Conservation (phyloP, 2,329 filamentous ascomycete species). For the Hansfordia pulvinata region DNA sequence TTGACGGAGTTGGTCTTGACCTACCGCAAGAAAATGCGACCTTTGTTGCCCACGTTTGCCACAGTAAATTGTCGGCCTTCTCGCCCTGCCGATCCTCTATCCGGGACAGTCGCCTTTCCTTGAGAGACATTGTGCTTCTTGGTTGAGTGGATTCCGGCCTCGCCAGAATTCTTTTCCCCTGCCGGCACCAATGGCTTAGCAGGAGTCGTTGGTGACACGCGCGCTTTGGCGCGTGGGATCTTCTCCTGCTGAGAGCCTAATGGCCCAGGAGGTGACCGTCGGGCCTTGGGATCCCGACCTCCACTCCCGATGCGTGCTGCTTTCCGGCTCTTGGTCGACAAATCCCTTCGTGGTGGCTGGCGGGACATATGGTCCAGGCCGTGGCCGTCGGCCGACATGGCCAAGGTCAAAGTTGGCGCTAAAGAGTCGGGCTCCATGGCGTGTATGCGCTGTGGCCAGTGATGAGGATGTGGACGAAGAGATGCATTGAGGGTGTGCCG, state of each 20-base stretch:
- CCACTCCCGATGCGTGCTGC: slow-evolving; percentile 5
- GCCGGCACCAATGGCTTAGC: slow-evolving; percentile 14
- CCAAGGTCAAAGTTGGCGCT: slow-evolving; percentile 10
- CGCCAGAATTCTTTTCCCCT: slow-evolving; percentile 10
- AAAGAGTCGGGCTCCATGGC: slow-evolving; percentile 15
- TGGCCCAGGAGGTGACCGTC: slow-evolving; percentile 9
- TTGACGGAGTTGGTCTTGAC: slow-evolving; percentile 16
- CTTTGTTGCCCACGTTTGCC: slow-evolving; percentile 71
- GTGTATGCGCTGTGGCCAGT: slow-evolving; percentile 16
- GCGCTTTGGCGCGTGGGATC: slow-evolving; percentile 6
- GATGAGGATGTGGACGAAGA: slow-evolving; percentile 5
- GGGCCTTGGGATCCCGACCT: slow-evolving; percentile 10
- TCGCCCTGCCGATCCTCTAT: slow-evolving; percentile 45
- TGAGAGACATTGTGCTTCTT: slow-evolving; percentile 41
- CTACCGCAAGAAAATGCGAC: slow-evolving; percentile 71
- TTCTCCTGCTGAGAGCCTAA: slow-evolving; percentile 7
- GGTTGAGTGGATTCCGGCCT: slow-evolving; percentile 22
- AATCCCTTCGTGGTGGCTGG: slow-evolving; percentile 8
- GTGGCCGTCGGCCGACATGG: too few relatives aligned
- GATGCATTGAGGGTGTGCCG: slow-evolving; percentile 23
- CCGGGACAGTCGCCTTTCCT: slow-evolving; percentile 42
- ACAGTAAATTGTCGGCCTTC: slow-evolving; percentile 66
- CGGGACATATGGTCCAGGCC: slow-evolving; percentile 11
- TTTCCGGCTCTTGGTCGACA: slow-evolving; percentile 9
- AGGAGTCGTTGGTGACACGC: slow-evolving; percentile 8